Conservation (phyloP, 1,139 yeast species). For the Hansenula sp. region DNA sequence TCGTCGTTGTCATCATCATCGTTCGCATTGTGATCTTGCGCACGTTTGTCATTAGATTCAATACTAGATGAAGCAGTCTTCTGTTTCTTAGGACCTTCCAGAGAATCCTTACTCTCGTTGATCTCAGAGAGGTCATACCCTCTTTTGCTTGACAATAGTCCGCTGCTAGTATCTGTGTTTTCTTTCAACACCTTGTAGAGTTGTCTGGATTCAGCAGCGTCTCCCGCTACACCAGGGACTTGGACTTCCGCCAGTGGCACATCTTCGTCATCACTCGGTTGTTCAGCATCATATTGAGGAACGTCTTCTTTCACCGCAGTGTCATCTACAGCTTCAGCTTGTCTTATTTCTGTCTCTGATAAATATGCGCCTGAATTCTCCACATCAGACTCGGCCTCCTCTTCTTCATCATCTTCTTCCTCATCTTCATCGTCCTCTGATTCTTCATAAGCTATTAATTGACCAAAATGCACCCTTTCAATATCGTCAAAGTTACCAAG, state of each 20-base stretch:
- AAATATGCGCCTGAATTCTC: not conserved
- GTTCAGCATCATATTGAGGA: slow-evolving; percentile 8
- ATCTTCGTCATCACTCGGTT: slow-evolving; percentile 17
- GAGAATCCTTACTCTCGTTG: slow-evolving; percentile 4
- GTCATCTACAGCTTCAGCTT: slow-evolving; percentile 8
- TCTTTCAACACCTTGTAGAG: slow-evolving; percentile 42
- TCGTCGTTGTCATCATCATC: slow-evolving; percentile 11
- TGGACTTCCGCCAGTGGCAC: slow-evolving; percentile 20
- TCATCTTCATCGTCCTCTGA: slow-evolving; percentile 34
- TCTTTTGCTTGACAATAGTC: slow-evolving; percentile 26
- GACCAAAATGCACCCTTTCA: slow-evolving; percentile 39
- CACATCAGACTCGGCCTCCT: slow-evolving; percentile 17
- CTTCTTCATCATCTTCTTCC: slow-evolving; percentile 29
- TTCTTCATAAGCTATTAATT: slow-evolving; percentile 34
- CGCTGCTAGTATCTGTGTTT: slow-evolving; percentile 20
- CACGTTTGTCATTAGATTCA: slow-evolving; percentile 1
- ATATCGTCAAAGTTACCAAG: slow-evolving; percentile 6
- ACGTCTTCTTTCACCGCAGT: slow-evolving; percentile 1
- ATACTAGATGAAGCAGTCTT: slow-evolving; percentile 6
- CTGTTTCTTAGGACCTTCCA: slow-evolving; percentile 10
- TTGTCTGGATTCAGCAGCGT: slow-evolving; percentile 23
- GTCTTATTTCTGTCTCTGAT: slow-evolving; percentile 6
- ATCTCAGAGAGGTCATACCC: slow-evolving; percentile 23
- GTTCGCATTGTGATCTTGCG: slow-evolving; percentile 1
- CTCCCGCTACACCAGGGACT: slow-evolving; percentile 9